A percentile compares a stretch with the other conserved stretches of the same genome.
These are phyloP conservation scores for Sisymbrium irio DNA, from an alignment of 345 rosid species.

Conservation along the genomic window DNA sequence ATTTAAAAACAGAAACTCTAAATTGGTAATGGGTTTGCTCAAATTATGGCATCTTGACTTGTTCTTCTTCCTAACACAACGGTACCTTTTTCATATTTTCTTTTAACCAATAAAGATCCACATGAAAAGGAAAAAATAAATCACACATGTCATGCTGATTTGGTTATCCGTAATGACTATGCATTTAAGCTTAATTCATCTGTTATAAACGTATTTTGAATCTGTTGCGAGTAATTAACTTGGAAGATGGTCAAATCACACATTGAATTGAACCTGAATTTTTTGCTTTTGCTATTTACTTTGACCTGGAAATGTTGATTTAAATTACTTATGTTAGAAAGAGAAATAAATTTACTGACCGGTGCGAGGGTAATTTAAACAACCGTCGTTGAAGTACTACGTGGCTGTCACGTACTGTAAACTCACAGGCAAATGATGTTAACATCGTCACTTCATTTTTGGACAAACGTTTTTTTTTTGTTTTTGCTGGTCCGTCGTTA, in stretches of 20 bases:
- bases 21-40: slow-evolving; percentile 15
- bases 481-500: slow-evolving; percentile 39
- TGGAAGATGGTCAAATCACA: slow-evolving; percentile 19
- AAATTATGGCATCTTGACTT: slow-evolving; percentile 26
- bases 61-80: slow-evolving; percentile 24
- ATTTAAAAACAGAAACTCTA: neutral
- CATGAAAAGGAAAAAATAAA: slow-evolving; percentile 1
- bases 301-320: neutral
- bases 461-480: slow-evolving; percentile 19
- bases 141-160: neutral
- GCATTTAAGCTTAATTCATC: slow-evolving; percentile 7
- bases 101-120: slow-evolving; percentile 5
- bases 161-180: neutral
- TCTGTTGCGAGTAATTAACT: slow-evolving; percentile 5
- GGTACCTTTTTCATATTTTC: neutral
- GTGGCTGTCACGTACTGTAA: slow-evolving; percentile 37
- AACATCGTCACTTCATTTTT: slow-evolving; percentile 15
- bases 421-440: slow-evolving; percentile 29
- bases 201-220: slow-evolving; percentile 5
- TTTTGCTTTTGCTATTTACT: neutral
- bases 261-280: neutral
- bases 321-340: neutral
- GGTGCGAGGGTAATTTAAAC: slow-evolving; percentile 7
- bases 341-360: neutral
- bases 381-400: neutral